Evolutionary conservation across 2,329 filamentous ascomycete species (phyloP).

Genomic region (Botrytis sinoallii): DNA sequence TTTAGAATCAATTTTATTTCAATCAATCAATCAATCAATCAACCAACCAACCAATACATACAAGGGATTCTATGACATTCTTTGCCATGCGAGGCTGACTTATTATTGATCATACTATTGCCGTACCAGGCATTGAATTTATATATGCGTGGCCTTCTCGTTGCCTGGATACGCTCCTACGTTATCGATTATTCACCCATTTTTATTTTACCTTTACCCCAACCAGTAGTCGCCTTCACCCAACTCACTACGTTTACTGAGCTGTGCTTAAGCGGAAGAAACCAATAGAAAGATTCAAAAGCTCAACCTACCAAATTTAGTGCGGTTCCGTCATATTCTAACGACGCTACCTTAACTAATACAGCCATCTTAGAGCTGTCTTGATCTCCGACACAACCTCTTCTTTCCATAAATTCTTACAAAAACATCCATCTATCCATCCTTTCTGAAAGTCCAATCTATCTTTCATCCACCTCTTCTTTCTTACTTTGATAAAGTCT

Average conservation of each 20-base stretch:
- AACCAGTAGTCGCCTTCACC: background rate
- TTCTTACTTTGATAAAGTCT: background rate
- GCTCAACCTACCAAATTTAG: slow-evolving; percentile 3
- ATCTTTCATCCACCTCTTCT: background rate
- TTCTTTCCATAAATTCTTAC: background rate
- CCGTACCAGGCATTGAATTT: background rate
- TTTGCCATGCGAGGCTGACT: slow-evolving; percentile 8
- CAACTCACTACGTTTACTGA: background rate
- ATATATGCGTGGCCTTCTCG: slow-evolving; percentile 15
- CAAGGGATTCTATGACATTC: background rate
- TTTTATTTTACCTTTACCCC: background rate
- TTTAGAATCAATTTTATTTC: background rate
- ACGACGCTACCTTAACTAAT: slow-evolving; percentile 16
- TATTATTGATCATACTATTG: background rate
- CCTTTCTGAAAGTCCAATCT: background rate
- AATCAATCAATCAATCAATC: background rate
- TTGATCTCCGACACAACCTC: slow-evolving; percentile 17
- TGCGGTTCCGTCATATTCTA: slow-evolving; percentile 20
- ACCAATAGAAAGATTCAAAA: slow-evolving; percentile 14
- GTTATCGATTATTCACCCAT: background rate
- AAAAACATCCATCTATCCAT: background rate
- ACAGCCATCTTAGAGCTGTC: slow-evolving; percentile 10
- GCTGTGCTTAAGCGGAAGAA: slow-evolving; percentile 14
- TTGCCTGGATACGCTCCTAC: slow-evolving; percentile 1
- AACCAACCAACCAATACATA: background rate